Evolutionary conservation across 805 yeast species (phyloP).

Genomic region (Lachancea mirantina): DNA sequence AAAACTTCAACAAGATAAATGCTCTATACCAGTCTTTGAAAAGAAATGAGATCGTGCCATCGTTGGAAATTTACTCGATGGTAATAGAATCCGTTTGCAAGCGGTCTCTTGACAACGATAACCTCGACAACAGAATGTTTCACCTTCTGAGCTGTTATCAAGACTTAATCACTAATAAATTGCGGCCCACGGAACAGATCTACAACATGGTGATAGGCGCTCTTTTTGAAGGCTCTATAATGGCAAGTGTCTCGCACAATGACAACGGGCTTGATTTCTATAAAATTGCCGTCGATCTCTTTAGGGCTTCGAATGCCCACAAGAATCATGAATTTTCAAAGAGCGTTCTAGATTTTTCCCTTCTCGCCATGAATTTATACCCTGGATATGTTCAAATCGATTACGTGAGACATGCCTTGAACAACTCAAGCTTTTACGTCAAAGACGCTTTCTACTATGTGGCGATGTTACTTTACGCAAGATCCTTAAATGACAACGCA

Average conservation of each 20-base stretch:
- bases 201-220: constrained; percentile 46
- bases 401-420: constrained; percentile 30
- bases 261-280: constrained; percentile 41
- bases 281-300: constrained; percentile 45
- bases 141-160: constrained; percentile 60
- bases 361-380: constrained; percentile 39
- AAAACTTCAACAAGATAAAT: constrained; percentile 32
- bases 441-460: constrained; percentile 34
- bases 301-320: constrained; percentile 36
- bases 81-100: constrained; percentile 47
- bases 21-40: constrained; percentile 35
- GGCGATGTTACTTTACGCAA: constrained; percentile 36
- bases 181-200: constrained; percentile 51
- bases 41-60: constrained; percentile 41
- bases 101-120: constrained; percentile 44
- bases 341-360: constrained; percentile 38
- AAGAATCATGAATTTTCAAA: constrained; percentile 37
- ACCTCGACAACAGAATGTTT: constrained; percentile 55
- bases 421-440: constrained; percentile 18
- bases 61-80: constrained; percentile 44
- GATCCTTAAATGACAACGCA: constrained; percentile 31
- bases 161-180: constrained; percentile 46
- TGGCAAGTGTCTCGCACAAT: constrained; percentile 33
- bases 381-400: constrained; percentile 32
- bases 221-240: constrained; percentile 43